Evolutionary conservation across 2,329 filamentous ascomycete genomes (phyloP).

Genomic region (Fusarium dimerum): DNA sequence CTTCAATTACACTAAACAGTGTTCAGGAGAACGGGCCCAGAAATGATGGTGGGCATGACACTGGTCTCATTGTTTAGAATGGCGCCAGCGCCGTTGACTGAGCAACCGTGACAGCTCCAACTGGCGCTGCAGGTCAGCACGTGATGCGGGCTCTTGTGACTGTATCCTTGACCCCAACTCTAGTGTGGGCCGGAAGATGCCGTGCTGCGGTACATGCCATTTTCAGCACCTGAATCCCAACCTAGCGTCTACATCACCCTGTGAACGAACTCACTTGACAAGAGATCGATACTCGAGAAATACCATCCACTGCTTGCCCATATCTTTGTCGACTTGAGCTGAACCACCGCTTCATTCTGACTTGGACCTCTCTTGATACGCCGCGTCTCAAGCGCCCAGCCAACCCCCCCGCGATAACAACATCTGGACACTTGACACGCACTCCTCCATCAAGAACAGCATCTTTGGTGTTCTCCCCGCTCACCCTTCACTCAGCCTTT

Average conservation of each 20-base stretch:
- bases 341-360: slow-evolving; percentile 22
- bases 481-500: slow-evolving; percentile 23
- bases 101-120: slow-evolving; percentile 10
- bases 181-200: slow-evolving; percentile 31
- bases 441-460: slow-evolving; percentile 3
- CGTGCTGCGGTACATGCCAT: slow-evolving; percentile 31
- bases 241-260: slow-evolving; percentile 30
- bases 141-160: slow-evolving; percentile 27
- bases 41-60: slow-evolving; percentile 3
- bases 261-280: slow-evolving; percentile 27
- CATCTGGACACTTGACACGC: slow-evolving; percentile 27
- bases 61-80: slow-evolving; percentile 24
- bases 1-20: slow-evolving; percentile 15
- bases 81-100: slow-evolving; percentile 18
- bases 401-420: slow-evolving; percentile 15
- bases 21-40: slow-evolving; percentile 12
- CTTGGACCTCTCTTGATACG: slow-evolving; percentile 24
- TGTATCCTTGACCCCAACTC: slow-evolving; percentile 9
- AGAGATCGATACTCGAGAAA: slow-evolving; percentile 30
- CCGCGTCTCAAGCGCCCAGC: slow-evolving; percentile 25
- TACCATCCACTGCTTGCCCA: slow-evolving; percentile 22
- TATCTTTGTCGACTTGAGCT: slow-evolving; percentile 20
- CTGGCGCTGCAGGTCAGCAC: slow-evolving; percentile 13
- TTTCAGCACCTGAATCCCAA: slow-evolving; percentile 36
- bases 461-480: slow-evolving; percentile 12